Conservation (phyloP, 345 rosid genomes). For the Ricinus communis region DNA sequence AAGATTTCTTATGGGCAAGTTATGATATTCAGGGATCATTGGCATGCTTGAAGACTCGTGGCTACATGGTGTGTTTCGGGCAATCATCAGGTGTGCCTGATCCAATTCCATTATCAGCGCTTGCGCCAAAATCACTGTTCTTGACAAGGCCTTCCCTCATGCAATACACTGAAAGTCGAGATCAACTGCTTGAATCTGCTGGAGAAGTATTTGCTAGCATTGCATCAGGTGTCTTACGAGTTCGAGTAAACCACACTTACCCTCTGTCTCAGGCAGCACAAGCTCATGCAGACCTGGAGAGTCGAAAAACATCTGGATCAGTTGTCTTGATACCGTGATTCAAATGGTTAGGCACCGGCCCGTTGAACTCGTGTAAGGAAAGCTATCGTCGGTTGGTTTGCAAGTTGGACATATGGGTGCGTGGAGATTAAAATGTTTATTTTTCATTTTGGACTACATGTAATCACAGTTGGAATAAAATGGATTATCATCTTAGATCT, state of each 20-base stretch:
- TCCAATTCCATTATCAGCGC: conserved; percentile 73
- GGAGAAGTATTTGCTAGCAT: conserved; percentile 67
- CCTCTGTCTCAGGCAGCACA: conserved; percentile 67
- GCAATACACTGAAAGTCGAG: conserved; percentile 66
- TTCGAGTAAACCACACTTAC: conserved; percentile 70
- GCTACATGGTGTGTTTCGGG: conserved; percentile 87
- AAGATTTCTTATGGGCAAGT: background rate
- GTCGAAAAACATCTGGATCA: conserved; percentile 68
- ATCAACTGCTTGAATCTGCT: conserved; percentile 70
- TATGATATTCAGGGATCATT: conserved; percentile 61
- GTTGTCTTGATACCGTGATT: conserved; percentile 67
- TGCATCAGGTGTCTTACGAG: conserved; percentile 58
- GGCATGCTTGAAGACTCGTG: conserved; percentile 70
- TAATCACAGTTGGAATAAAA: no score
- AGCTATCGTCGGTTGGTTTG: background rate
- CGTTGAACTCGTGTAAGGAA: background rate
- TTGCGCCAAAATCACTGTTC: conserved; percentile 68
- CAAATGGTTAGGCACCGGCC: background rate
- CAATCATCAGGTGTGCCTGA: conserved; percentile 82
- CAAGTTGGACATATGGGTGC: background rate
- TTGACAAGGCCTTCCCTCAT: conserved; percentile 77
- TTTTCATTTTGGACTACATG: no score
- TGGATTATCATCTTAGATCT: no score
- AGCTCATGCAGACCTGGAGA: conserved; percentile 80
- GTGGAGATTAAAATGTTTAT: background rate